Evolutionary conservation across 345 rosid species (phyloP).

Genomic region (Linum lewisii): DNA sequence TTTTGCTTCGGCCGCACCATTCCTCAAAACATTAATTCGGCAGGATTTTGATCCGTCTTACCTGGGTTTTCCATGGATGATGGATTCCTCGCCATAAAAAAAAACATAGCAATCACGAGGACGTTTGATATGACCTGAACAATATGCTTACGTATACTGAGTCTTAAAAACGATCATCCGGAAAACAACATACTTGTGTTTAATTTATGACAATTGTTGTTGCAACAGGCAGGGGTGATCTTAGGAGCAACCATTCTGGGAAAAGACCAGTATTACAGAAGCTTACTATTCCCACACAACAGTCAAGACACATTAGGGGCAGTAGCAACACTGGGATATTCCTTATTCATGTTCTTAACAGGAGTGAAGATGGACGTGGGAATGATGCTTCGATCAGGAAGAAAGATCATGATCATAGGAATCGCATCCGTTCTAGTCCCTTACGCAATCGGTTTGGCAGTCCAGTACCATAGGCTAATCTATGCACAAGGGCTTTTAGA

Average conservation of each 20-base stretch:
- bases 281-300: conserved; percentile 13
- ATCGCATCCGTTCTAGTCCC: conserved; percentile 1
- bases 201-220: no score
- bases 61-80: no score
- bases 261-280: background rate
- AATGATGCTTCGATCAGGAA: conserved; percentile 16
- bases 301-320: conserved; percentile 12
- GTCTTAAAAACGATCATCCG: background rate
- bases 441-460: background rate
- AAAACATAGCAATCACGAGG: no score
- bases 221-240: conserved; percentile 32
- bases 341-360: conserved; percentile 19
- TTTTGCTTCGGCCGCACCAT: no score
- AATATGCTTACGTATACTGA: background rate
- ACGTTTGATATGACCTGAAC: no score
- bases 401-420: conserved; percentile 16
- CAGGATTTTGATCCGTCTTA: no score
- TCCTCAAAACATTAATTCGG: no score
- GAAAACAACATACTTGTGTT: background rate
- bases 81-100: background rate
- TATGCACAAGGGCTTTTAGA: background rate
- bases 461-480: background rate
- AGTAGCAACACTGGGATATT: conserved; percentile 13
- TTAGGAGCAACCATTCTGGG: conserved; percentile 31
- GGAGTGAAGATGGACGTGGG: conserved; percentile 28